A percentile compares a stretch with the other conserved stretches of the same genome.
Conservation (phyloP, 805 yeast species). For the Saturnispora saitoi region DNA sequence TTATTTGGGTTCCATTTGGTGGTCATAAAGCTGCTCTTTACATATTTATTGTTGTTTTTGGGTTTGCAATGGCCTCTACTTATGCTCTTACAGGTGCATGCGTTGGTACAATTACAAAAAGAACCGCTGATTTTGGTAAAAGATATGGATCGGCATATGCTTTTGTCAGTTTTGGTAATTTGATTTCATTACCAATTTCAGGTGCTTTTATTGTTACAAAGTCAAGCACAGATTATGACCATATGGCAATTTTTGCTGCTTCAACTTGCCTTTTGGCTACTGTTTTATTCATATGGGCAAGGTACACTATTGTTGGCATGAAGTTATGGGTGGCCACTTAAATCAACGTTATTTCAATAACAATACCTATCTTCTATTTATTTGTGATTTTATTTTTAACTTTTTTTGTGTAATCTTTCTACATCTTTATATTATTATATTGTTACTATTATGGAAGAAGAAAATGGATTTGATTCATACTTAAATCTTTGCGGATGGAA, state of each 20-base stretch:
- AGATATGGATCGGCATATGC: slow-evolving; percentile 61
- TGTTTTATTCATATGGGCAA: slow-evolving; percentile 34
- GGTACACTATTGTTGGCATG: slow-evolving; percentile 39
- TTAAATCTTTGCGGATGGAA: slow-evolving; percentile 3
- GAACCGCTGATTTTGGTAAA: slow-evolving; percentile 53
- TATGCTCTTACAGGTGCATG: slow-evolving; percentile 59
- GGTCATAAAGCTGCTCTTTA: slow-evolving; percentile 33
- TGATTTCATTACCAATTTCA: slow-evolving; percentile 41
- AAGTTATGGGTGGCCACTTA: slow-evolving; percentile 19
- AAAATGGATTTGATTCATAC: slow-evolving; percentile 2
- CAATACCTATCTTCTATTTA: slow-evolving; percentile 16
- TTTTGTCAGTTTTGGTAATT: slow-evolving; percentile 41
- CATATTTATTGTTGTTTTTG: slow-evolving; percentile 44
- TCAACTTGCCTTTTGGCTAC: slow-evolving; percentile 24
- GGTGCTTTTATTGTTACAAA: slow-evolving; percentile 31
- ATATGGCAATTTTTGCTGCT: slow-evolving; percentile 28
- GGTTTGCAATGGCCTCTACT: slow-evolving; percentile 51
- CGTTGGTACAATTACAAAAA: slow-evolving; percentile 45
- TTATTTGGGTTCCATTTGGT: slow-evolving; percentile 63
- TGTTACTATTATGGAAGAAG: background rate
- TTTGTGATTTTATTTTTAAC: slow-evolving; percentile 4
- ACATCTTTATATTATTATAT: background rate
- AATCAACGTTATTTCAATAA: background rate
- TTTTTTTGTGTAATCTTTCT: slow-evolving; percentile 28
- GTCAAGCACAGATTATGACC: slow-evolving; percentile 27